A percentile compares a stretch with the other conserved stretches of the same genome.
phyloP scores from a whole-genome alignment of 192 early-diverging fungal genomes.

The Backusella parvicylindrica region DNA sequence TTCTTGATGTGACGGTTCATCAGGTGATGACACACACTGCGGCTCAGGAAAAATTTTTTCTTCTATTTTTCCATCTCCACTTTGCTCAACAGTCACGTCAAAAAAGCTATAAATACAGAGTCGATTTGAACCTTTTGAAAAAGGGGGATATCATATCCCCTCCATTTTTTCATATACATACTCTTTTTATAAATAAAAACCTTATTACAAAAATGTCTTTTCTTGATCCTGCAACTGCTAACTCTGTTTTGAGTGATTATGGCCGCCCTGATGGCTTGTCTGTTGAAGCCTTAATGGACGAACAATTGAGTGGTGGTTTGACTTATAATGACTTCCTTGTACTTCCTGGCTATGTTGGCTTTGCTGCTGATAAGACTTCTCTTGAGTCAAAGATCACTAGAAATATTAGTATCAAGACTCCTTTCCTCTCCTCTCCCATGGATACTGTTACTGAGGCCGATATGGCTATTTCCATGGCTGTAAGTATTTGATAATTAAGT shows the following conservation, averaged over 20 bases:
- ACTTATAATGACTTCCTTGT: conserved; percentile 99
- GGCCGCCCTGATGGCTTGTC: conserved; percentile 74
- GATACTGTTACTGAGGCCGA: conserved; percentile 97
- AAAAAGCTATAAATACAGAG: background rate
- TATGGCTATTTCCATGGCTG: conserved; percentile 97
- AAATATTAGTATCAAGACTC: conserved; percentile 88
- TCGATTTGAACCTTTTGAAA: background rate
- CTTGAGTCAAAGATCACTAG: conserved; percentile 89
- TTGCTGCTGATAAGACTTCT: conserved; percentile 77
- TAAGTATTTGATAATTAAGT: conserved; percentile 41
- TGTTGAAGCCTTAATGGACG: conserved; percentile 81
- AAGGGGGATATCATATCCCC: conserved; percentile 1
- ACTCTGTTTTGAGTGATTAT: conserved; percentile 21
- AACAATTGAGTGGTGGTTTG: conserved; percentile 75
- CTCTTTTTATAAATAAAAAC: conserved; percentile 1
- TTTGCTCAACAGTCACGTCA: background rate
- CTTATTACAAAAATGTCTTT: background rate
- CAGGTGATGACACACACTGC: background rate
- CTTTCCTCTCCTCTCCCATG: conserved; percentile 95
- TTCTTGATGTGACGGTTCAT: background rate
- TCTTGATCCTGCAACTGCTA: conserved; percentile 1
- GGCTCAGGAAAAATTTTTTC: background rate
- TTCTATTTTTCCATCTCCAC: background rate
- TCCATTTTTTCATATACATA: conserved; percentile 3
- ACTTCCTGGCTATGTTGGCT: conserved; percentile 94